phyloP scores from a whole-genome alignment of 345 rosid species.

The Camelina neglecta region DNA sequence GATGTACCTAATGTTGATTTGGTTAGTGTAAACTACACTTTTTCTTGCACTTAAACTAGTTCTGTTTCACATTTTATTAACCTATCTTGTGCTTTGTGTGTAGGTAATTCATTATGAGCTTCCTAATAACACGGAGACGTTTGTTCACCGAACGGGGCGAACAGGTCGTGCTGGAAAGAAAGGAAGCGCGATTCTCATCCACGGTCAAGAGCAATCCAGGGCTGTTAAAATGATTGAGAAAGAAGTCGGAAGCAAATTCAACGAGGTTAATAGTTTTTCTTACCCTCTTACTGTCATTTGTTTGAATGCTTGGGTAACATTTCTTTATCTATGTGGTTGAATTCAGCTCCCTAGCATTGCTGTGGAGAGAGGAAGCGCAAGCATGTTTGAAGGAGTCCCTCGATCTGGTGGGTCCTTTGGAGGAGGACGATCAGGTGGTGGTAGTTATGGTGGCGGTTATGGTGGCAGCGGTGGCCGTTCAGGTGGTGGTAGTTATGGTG shows the following conservation, averaged over 20 bases:
- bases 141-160: slow-evolving; percentile 99
- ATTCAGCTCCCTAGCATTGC: slow-evolving; percentile 68
- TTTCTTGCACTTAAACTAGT: slow-evolving; percentile 2
- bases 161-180: slow-evolving; percentile 99
- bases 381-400: slow-evolving; percentile 50
- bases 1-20: slow-evolving; percentile 96
- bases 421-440: slow-evolving; percentile 57
- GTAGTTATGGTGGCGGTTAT: slow-evolving; percentile 48
- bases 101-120: slow-evolving; percentile 94
- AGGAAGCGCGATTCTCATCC: slow-evolving; percentile 84
- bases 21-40: slow-evolving; percentile 55
- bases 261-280: slow-evolving; percentile 55
- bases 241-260: slow-evolving; percentile 85
- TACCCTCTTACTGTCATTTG: background rate
- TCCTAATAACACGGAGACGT: slow-evolving; percentile 87
- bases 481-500: slow-evolving; percentile 56
- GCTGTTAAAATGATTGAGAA: slow-evolving; percentile 72
- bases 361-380: slow-evolving; percentile 56
- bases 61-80: slow-evolving; percentile 11
- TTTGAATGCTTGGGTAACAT: background rate
- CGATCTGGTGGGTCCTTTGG: slow-evolving; percentile 52
- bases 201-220: slow-evolving; percentile 67
- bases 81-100: slow-evolving; percentile 8
- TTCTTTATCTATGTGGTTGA: background rate
- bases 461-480: slow-evolving; percentile 36